Evolutionary conservation across 257 asterid genomes (phyloP), one percentile per base, ranked within the genome.

Genomic region (Solanum ahanhuiri): DNA sequence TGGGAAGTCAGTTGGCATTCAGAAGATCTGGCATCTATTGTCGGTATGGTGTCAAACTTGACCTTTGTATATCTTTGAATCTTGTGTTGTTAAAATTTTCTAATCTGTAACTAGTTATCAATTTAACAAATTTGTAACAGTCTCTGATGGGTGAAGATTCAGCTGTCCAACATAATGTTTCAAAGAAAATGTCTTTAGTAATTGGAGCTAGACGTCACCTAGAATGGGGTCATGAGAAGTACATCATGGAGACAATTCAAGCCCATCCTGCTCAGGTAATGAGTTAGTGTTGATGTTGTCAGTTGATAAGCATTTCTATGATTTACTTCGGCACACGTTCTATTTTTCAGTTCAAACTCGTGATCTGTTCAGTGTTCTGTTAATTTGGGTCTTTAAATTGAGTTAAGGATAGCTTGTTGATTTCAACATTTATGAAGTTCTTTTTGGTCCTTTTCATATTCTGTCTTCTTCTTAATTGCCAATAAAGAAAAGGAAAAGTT

Each of bases 181-280:
- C 98, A 48, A 93, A 87, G 87, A 93, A 90, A 87, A 94, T 95
- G 96, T 93, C 98, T 39, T 87, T 97, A 64, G 94, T 95, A 79
- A 88, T 94, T 88, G 98, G 98, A 87, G 98, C 98, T 10, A 91
- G 99, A 85, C 95, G 91, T 83, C 98, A 95, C 90, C 97, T 97
- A 82, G 98, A 97, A 86, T 94, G 95, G 98, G 99, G 99, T 54
- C 99, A 97, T 69, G 97, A 91, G 82, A 97, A 95, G 89, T 94
- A 95, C 89, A 91, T 97, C 84, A 90, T 93, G 91, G 98, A 97
- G 89, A 93, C 93, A 85, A 97, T 97, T 90, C 98, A 97, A 83
- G 93, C 95, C 87, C 98, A 97, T 90, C 98, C 98, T 86, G 93
- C 96, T 12, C 98, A 97, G 98, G 99, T 97, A 88, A 69, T 37